These are phyloP conservation scores for Pseudogymnoascus verrucosus DNA, from an alignment of 2,329 filamentous ascomycete genomes.

Conservation along the genomic window DNA sequence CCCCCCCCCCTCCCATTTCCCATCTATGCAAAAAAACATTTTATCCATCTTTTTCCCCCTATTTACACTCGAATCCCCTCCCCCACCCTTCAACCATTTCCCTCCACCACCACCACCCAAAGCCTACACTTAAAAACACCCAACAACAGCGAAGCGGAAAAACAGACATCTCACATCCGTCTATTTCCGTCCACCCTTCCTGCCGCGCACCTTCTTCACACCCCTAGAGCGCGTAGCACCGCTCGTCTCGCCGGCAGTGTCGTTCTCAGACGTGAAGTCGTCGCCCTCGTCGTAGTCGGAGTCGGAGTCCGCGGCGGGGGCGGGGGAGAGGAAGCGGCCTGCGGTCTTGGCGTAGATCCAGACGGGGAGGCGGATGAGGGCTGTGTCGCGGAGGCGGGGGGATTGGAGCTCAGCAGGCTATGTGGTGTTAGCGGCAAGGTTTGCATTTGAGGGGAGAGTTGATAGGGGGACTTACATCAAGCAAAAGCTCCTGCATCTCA, in stretches of 20 bases:
- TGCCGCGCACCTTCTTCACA: neutral
- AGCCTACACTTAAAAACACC: neutral
- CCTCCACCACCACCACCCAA: neutral
- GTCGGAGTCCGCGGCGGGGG: conserved; percentile 31
- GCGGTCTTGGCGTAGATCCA: conserved; percentile 57
- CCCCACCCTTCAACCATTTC: too few species aligned
- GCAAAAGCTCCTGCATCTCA: conserved; percentile 69
- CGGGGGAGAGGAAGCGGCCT: conserved; percentile 40
- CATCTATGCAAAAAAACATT: neutral
- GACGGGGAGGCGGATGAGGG: conserved; percentile 68
- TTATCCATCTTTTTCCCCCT: neutral
- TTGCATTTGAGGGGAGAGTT: too few species aligned
- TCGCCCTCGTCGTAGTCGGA: conserved; percentile 30
- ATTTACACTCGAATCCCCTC: neutral
- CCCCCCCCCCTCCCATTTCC: neutral
- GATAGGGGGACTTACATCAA: conserved; percentile 62
- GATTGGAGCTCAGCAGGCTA: conserved; percentile 70
- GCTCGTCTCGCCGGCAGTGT: neutral
- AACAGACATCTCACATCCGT: neutral
- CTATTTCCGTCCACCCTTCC: neutral
- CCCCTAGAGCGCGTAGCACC: neutral
- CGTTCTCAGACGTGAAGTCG: neutral
- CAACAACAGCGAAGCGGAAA: neutral
- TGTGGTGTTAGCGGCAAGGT: too few species aligned
- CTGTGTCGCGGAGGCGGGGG: conserved; percentile 74